A percentile compares a stretch with the other conserved stretches of the same genome.
These are phyloP conservation scores for Cornus controversa DNA, from an alignment of 148 eudicot species.

Conservation along the genomic window DNA sequence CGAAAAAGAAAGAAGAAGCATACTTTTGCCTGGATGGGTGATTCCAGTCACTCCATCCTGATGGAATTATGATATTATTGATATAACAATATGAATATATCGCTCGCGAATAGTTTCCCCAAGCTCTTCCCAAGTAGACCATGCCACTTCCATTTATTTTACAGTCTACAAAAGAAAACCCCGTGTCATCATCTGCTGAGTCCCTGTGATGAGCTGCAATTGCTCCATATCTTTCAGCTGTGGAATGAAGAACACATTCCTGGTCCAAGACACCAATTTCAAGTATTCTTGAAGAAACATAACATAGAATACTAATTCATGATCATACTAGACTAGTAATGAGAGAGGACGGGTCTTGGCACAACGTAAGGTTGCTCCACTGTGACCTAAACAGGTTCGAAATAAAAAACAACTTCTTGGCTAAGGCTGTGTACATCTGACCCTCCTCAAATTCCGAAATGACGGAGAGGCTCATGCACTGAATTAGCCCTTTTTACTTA, in stretches of 20 bases:
- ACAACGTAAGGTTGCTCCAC: too few relatives aligned
- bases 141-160: constrained; percentile 59
- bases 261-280: constrained; percentile 19
- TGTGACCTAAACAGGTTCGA: too few relatives aligned
- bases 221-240: constrained; percentile 58
- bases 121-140: constrained; percentile 74
- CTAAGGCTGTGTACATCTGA: too few relatives aligned
- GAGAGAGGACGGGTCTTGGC: too few relatives aligned
- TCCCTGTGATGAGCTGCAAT: constrained; percentile 86
- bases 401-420: too few relatives aligned
- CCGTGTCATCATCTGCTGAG: constrained; percentile 51
- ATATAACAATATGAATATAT: constrained; percentile 67
- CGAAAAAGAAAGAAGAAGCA: background rate
- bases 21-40: constrained; percentile 52
- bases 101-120: constrained; percentile 79
- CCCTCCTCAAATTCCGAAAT: too few relatives aligned
- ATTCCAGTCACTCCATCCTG: constrained; percentile 84
- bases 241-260: constrained; percentile 66
- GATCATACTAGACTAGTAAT: too few relatives aligned
- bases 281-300: too few relatives aligned
- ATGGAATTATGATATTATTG: constrained; percentile 51
- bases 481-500: too few relatives aligned
- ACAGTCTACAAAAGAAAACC: constrained; percentile 86
- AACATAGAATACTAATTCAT: background rate
- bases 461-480: too few relatives aligned